Percentiles rank a stretch among this genome's conserved stretches.
These are phyloP conservation scores for Annona squamosa DNA, from an alignment of 164 flowering plant species.

Conservation along the genomic window DNA sequence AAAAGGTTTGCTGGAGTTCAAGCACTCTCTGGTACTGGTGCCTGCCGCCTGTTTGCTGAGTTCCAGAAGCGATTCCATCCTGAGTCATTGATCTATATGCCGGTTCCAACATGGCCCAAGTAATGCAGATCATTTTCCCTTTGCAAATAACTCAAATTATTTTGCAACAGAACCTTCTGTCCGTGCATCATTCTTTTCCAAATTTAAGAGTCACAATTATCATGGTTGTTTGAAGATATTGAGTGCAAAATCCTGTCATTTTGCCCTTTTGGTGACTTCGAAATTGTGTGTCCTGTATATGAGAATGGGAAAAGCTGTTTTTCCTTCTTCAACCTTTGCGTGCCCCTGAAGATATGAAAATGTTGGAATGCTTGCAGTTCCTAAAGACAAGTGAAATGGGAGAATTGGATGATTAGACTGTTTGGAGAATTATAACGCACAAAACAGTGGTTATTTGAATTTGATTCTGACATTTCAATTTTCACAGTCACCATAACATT, in stretches of 20 bases:
- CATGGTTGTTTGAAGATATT: too few relatives aligned
- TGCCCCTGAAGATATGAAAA: too few relatives aligned
- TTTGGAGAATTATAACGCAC: too few relatives aligned
- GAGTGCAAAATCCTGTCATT: too few relatives aligned
- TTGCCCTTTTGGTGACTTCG: too few relatives aligned
- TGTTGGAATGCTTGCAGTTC: too few relatives aligned
- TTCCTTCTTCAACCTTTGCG: too few relatives aligned
- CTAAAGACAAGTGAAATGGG: too few relatives aligned
- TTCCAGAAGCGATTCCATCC: conserved; percentile 86
- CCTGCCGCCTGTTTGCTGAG: conserved; percentile 91
- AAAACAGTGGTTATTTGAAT: too few relatives aligned
- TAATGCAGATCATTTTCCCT: conserved; percentile 21
- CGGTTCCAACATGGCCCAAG: conserved; percentile 96
- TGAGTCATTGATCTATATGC: conserved; percentile 79
- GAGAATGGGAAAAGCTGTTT: too few relatives aligned
- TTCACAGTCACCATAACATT: conserved; percentile 79
- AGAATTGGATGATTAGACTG: too few relatives aligned
- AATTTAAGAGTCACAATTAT: background rate
- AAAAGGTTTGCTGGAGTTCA: conserved; percentile 83
- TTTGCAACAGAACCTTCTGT: background rate
- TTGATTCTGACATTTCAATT: background rate
- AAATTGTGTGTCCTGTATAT: too few relatives aligned
- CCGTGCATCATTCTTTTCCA: background rate
- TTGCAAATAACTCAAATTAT: background rate
- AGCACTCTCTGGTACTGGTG: conserved; percentile 94